These are phyloP conservation scores for Triticum monococcum DNA, from an alignment of 176 grass and related monocot species.

Conservation along the genomic window DNA sequence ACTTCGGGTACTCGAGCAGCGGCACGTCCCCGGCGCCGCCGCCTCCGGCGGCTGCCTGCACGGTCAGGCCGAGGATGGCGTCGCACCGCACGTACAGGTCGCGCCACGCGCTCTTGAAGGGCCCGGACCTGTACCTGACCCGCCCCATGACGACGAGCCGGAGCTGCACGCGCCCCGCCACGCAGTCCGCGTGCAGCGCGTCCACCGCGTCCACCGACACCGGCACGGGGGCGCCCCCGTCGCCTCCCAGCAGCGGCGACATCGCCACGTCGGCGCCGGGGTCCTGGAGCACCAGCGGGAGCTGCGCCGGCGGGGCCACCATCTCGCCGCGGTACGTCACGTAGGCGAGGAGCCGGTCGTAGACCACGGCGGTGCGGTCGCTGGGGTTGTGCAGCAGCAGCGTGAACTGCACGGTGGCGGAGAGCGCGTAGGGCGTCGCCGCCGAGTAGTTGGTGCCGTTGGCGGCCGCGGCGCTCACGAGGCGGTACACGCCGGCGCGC, in stretches of 20 bases:
- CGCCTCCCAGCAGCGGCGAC: conserved; percentile 47
- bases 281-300: conserved; percentile 56
- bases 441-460: background rate
- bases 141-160: conserved; percentile 56
- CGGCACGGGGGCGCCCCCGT: conserved; percentile 35
- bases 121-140: conserved; percentile 62
- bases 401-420: conserved; percentile 45
- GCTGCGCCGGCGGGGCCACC: conserved; percentile 44
- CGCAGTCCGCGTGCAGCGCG: conserved; percentile 48
- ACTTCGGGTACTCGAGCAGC: conserved; percentile 64
- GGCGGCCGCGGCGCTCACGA: background rate
- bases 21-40: conserved; percentile 32
- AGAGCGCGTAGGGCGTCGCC: background rate
- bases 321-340: conserved; percentile 54
- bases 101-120: conserved; percentile 52
- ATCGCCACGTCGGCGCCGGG: conserved; percentile 34
- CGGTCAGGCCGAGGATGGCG: conserved; percentile 32
- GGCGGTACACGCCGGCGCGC: conserved; percentile 45
- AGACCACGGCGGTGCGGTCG: conserved; percentile 46
- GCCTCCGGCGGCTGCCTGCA: conserved; percentile 6
- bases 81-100: conserved; percentile 69
- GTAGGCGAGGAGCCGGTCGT: conserved; percentile 49
- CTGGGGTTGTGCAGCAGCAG: conserved; percentile 77
- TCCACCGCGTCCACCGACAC: conserved; percentile 45
- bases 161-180: conserved; percentile 50